Evolutionary conservation across 2,329 filamentous ascomycete species (phyloP), one percentile per base, ranked within the genome.

Genomic region (Aspergillus sp.): DNA sequence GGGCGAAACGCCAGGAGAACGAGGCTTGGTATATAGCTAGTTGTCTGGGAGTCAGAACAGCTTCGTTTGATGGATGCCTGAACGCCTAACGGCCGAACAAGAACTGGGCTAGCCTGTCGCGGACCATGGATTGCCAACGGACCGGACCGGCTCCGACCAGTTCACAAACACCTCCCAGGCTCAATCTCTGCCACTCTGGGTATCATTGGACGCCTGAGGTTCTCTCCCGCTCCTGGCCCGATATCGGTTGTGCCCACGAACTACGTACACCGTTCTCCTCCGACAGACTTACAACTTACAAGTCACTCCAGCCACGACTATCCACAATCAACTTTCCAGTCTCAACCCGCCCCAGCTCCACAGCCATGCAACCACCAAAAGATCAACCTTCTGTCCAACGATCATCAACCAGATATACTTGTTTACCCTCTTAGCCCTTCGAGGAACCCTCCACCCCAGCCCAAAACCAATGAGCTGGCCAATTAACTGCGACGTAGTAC

Each of bases 91-190:
- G 33, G 50, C 55, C 19, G 37, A 44, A 17, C 9, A 37, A 37
- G 35, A 37, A 35, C 33, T 31, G 27, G 27, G 27, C 27, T 31
- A 4, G 27, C 27, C 27, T 31, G 3, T 9, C 27, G 27, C 27
- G 27, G 27, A 31, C 27, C 27, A 31, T 31, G 27, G 17, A 44
- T 46, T 21, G 17, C 40, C 40, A 55, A 60, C 62, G 62, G 63
- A 61, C 57, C 63, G 62, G 63, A 56, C 62, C 63, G 63, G 61
- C 54, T n/a, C 39, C 49, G 23, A 9, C 27, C 23, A 21, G n/a
- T 17, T 17, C n/a, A 23, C n/a, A 37, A 49, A 37, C 49, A 11
- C 9, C 19, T 33, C 35, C 15, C 15, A 14, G 12, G 35, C 35
- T 6, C 15, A 37, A 9, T 31, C 27, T 31, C 35, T 35, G 33